Conservation (phyloP, 352 stramenopile genomes). For the Lagenidium giganteum region DNA sequence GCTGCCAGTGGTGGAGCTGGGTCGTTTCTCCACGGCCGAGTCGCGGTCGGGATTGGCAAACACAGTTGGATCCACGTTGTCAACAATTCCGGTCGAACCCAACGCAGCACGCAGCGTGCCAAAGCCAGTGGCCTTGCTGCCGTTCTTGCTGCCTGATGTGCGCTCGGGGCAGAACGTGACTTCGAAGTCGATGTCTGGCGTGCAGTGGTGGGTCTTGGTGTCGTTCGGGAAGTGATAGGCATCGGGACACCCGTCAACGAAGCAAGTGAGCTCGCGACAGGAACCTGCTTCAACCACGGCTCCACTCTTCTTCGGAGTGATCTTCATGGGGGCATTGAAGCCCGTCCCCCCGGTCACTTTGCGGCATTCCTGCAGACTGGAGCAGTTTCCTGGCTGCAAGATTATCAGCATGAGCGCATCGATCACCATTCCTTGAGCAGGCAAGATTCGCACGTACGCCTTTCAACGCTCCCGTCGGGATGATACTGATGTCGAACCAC, state of each 20-base stretch:
- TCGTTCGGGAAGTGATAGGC: constrained; percentile 63
- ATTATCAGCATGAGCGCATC: constrained; percentile 4
- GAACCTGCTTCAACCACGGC: too few species aligned
- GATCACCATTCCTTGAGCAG: background rate
- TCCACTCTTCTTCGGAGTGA: constrained; percentile 19
- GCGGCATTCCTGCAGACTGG: constrained; percentile 50
- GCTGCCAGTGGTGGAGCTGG: too few species aligned
- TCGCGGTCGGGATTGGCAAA: too few species aligned
- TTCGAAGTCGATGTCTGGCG: constrained; percentile 22
- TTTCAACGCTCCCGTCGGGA: constrained; percentile 6
- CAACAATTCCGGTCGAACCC: too few species aligned
- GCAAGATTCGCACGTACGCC: constrained; percentile 7
- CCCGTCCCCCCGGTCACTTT: constrained; percentile 36
- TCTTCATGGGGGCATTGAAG: constrained; percentile 68
- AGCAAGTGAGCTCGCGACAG: constrained; percentile 44
- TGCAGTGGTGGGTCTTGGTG: constrained; percentile 47
- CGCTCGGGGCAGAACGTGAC: constrained; percentile 55
- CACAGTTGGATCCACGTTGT: too few species aligned
- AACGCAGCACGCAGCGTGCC: too few species aligned
- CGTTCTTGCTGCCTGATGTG: too few species aligned
- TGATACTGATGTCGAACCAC: constrained; percentile 22
- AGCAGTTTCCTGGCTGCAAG: constrained; percentile 34
- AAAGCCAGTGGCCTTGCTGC: too few species aligned
- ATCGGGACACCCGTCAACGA: constrained; percentile 44
- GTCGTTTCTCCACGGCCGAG: too few species aligned